These are phyloP conservation scores for Candida parachauliodes DNA, from an alignment of 805 yeast species.

Conservation along the genomic window DNA sequence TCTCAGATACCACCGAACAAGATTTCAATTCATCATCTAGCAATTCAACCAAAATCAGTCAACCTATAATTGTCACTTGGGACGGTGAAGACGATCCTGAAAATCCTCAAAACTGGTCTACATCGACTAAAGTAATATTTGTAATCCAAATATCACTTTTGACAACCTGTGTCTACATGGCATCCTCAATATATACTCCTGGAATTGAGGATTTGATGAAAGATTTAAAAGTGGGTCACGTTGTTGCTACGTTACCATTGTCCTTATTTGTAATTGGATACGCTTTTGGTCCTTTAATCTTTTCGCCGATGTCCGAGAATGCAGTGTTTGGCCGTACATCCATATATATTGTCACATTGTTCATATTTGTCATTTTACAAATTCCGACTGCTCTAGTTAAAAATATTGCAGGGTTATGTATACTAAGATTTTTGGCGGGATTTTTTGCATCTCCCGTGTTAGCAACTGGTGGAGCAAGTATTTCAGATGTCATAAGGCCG, in stretches of 20 bases:
- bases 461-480: conserved; percentile 56
- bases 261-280: conserved; percentile 57
- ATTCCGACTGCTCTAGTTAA: conserved; percentile 51
- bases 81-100: conserved; percentile 50
- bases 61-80: conserved; percentile 19
- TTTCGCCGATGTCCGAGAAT: conserved; percentile 57
- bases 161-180: conserved; percentile 52
- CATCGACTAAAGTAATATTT: conserved; percentile 33
- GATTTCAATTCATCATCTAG: neutral
- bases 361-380: conserved; percentile 48
- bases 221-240: conserved; percentile 42
- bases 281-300: conserved; percentile 58
- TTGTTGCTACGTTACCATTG: conserved; percentile 48
- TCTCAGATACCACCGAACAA: neutral
- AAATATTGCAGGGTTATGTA: conserved; percentile 48
- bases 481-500: conserved; percentile 26
- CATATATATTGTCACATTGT: conserved; percentile 44
- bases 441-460: conserved; percentile 55
- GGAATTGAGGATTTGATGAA: conserved; percentile 41
- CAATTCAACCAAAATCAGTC: neutral
- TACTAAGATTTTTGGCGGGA: conserved; percentile 53
- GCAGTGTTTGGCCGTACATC: conserved; percentile 51
- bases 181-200: conserved; percentile 54
- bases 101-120: conserved; percentile 56
- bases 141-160: conserved; percentile 38